Conservation (phyloP, 2,329 filamentous ascomycete species). For the Nectriaceae sp. region DNA sequence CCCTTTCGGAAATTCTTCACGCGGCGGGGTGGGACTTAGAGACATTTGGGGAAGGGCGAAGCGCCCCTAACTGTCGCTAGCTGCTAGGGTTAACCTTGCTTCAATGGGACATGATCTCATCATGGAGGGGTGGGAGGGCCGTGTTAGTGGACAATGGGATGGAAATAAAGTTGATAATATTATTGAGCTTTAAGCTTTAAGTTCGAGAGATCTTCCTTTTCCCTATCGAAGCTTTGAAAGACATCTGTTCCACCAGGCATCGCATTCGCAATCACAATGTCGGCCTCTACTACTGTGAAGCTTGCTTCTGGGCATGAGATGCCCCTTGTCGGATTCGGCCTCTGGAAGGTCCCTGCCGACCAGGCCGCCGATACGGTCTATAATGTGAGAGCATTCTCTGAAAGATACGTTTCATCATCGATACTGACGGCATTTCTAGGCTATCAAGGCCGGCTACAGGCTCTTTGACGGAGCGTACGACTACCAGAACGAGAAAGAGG, state of each 20-base stretch:
- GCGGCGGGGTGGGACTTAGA: background rate
- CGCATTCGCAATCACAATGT: constrained; percentile 11
- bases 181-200: background rate
- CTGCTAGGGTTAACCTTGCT: background rate
- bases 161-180: background rate
- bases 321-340: constrained; percentile 57
- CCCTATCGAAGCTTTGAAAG: no score
- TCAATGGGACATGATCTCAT: background rate
- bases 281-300: constrained; percentile 23
- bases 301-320: constrained; percentile 27
- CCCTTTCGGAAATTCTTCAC: constrained; percentile 17
- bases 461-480: constrained; percentile 55
- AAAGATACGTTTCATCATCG: background rate
- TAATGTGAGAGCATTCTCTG: constrained; percentile 34
- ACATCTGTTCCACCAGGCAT: no score
- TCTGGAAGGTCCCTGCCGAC: constrained; percentile 66
- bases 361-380: constrained; percentile 61
- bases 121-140: background rate
- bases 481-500: constrained; percentile 67
- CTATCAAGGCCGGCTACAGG: constrained; percentile 55
- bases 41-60: background rate
- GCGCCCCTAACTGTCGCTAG: background rate
- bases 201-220: no score
- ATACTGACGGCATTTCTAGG: constrained; percentile 23
- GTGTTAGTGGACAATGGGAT: background rate